Evolutionary conservation across 768 basidiomycete genomes (phyloP).

Genomic region (Coprinopsis cinerea): DNA sequence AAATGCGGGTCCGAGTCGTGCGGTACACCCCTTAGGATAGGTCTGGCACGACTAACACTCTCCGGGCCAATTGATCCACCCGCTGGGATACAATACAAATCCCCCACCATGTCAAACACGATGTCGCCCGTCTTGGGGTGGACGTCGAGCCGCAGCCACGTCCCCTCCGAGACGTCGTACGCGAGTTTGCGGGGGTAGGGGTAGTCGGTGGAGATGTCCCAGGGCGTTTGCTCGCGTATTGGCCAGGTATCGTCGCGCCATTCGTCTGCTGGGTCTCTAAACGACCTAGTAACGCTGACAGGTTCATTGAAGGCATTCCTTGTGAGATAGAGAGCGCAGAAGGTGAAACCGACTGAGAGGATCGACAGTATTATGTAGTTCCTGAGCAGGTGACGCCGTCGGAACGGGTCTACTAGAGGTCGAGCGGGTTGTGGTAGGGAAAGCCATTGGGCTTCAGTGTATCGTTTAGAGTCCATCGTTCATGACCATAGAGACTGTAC

Average conservation of each 20-base stretch:
- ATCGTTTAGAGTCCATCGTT: neutral
- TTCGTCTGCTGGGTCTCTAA: slow-evolving; percentile 29
- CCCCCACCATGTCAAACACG: slow-evolving; percentile 70
- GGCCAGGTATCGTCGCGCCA: slow-evolving; percentile 57
- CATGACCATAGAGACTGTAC: neutral
- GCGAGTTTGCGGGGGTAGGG: slow-evolving; percentile 58
- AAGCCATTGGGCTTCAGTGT: neutral
- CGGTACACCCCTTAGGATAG: slow-evolving; percentile 59
- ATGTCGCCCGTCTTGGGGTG: slow-evolving; percentile 66
- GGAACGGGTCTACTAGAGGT: neutral
- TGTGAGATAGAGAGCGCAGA: neutral
- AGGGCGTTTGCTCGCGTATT: slow-evolving; percentile 49
- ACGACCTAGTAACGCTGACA: too few species aligned
- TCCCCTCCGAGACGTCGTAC: slow-evolving; percentile 69
- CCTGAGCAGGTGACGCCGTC: neutral
- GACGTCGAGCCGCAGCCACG: slow-evolving; percentile 71
- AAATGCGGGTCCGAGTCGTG: slow-evolving; percentile 71
- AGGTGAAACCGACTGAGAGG: slow-evolving; percentile 1
- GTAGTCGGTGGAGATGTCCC: slow-evolving; percentile 77
- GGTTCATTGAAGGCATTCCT: slow-evolving; percentile 14
- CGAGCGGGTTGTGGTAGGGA: neutral
- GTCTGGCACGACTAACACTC: slow-evolving; percentile 38
- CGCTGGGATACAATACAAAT: slow-evolving; percentile 64
- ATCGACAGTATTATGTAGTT: neutral
- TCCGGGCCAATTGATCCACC: slow-evolving; percentile 14